Evolutionary conservation across 2,329 filamentous ascomycete genomes (phyloP).

Genomic region (Laburnicola sp.): DNA sequence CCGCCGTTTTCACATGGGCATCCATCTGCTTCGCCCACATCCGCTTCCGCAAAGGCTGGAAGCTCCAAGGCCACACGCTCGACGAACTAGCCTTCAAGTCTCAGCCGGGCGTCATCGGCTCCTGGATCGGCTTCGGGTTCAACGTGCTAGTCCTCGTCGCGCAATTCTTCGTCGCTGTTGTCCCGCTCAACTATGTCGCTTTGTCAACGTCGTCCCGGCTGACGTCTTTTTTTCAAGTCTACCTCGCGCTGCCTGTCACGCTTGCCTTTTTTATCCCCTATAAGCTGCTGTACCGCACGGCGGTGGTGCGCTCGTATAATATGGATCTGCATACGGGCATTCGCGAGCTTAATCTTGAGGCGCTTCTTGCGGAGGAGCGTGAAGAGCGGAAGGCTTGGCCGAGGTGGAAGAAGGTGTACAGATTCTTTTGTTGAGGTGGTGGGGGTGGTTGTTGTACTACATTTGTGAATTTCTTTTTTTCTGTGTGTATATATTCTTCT

Average conservation of each 20-base stretch:
- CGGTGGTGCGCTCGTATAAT: conserved; percentile 66
- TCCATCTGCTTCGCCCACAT: conserved; percentile 68
- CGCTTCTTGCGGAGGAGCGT: conserved; percentile 76
- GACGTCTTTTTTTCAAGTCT: conserved; percentile 72
- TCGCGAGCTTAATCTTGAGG: conserved; percentile 78
- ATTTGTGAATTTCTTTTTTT: too few relatives aligned
- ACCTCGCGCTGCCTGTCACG: conserved; percentile 71
- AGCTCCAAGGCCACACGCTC: conserved; percentile 63
- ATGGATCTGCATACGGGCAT: conserved; percentile 89
- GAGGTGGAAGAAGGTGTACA: conserved; percentile 54
- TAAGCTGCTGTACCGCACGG: conserved; percentile 73
- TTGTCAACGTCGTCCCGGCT: conserved; percentile 55
- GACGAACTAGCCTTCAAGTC: conserved; percentile 79
- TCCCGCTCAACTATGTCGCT: conserved; percentile 64
- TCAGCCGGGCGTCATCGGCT: conserved; percentile 77
- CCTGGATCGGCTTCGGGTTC: conserved; percentile 75
- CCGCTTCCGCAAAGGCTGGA: conserved; percentile 66
- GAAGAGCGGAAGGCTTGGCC: conserved; percentile 66
- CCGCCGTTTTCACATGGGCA: conserved; percentile 76
- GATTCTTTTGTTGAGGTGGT: conserved; percentile 49
- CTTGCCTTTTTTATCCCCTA: conserved; percentile 70
- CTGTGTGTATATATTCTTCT: too few relatives aligned
- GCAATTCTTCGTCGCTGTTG: conserved; percentile 87
- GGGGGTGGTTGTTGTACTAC: too few relatives aligned
- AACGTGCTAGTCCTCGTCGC: conserved; percentile 76